These are phyloP conservation scores for Curvularia verruculosa DNA, from an alignment of 2,329 filamentous ascomycete species.

Conservation along the genomic window DNA sequence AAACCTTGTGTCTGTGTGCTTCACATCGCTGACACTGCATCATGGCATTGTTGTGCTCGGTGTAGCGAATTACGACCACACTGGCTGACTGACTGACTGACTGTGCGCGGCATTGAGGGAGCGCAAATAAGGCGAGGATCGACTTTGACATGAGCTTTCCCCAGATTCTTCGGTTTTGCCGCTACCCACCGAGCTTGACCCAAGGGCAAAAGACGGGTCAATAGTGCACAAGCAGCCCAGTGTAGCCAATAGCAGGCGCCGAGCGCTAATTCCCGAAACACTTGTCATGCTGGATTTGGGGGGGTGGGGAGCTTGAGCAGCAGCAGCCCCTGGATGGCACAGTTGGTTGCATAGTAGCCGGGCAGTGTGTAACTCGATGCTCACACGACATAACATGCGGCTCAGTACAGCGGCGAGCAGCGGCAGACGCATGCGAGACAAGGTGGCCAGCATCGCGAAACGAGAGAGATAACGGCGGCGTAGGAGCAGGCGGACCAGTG, in stretches of 20 bases:
- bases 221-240: constrained; percentile 8
- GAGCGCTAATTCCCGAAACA: constrained; percentile 40
- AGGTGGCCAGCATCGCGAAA: constrained; percentile 33
- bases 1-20: constrained; percentile 39
- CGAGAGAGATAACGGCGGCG: constrained; percentile 29
- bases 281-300: constrained; percentile 36
- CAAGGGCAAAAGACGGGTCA: constrained; percentile 16
- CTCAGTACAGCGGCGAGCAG: constrained; percentile 1
- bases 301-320: too few relatives aligned
- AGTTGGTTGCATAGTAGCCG: constrained; percentile 7
- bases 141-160: constrained; percentile 34
- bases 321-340: constrained; percentile 33
- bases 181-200: constrained; percentile 34
- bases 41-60: not conserved
- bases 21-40: constrained; percentile 28
- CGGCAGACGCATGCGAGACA: constrained; percentile 5
- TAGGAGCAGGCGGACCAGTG: constrained; percentile 20
- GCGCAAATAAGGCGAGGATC: not conserved
- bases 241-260: constrained; percentile 17
- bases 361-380: constrained; percentile 7
- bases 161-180: constrained; percentile 35
- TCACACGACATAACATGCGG: constrained; percentile 10
- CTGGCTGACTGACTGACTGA: constrained; percentile 20
- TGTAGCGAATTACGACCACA: not conserved
- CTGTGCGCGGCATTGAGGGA: constrained; percentile 8